Percentiles rank a stretch among this genome's conserved stretches.
Conservation (phyloP, 768 basidiomycete species). For the Boletus subcaerulescens region DNA sequence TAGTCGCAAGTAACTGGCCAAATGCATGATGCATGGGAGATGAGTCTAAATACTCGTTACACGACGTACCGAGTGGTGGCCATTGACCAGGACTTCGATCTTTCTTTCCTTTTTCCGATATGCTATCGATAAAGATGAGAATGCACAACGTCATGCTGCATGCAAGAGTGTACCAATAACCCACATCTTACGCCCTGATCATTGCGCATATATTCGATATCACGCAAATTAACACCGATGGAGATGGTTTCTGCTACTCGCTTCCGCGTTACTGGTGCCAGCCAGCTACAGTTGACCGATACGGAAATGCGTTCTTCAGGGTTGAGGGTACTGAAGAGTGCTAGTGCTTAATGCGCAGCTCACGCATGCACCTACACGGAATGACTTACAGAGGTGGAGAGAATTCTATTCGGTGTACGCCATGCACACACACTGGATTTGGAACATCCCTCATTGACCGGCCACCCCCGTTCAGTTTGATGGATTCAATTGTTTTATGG, state of each 20-base stretch:
- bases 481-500: slow-evolving; percentile 1
- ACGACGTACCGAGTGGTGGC: neutral
- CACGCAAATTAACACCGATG: too few relatives aligned
- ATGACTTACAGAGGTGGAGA: slow-evolving; percentile 4
- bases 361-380: neutral
- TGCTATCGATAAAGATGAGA: neutral
- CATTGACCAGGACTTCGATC: slow-evolving; percentile 5
- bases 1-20: slow-evolving; percentile 7
- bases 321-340: neutral
- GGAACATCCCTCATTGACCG: neutral
- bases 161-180: neutral
- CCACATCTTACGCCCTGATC: slow-evolving; percentile 3
- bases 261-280: neutral
- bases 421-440: neutral
- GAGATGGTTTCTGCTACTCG: neutral
- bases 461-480: neutral
- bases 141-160: neutral
- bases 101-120: slow-evolving; percentile 11
- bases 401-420: neutral
- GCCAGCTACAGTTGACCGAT: neutral
- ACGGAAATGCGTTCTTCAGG: neutral
- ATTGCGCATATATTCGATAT: neutral
- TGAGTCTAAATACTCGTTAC: neutral
- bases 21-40: neutral
- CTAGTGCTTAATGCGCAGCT: neutral